These are phyloP conservation scores for Lineolata rhizophorae DNA, from an alignment of 495 filamentous ascomycete species.

Conservation along the genomic window DNA sequence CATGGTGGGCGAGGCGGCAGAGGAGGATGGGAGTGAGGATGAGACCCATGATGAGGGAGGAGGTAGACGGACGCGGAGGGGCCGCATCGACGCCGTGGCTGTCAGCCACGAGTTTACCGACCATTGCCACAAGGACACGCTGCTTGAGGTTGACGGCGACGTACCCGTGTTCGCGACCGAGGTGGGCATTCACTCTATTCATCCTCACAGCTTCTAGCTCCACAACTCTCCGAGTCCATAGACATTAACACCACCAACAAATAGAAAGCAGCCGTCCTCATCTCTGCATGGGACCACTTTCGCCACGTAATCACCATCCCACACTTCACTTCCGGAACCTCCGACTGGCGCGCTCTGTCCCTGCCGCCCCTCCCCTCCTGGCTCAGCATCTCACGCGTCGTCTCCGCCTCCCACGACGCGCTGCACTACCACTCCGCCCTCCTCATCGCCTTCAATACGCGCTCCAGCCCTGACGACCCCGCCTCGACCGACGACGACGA, in stretches of 20 bases:
- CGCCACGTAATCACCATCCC: constrained; percentile 17
- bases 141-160: constrained; percentile 22
- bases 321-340: constrained; percentile 10
- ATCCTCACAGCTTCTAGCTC: too few relatives aligned
- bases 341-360: constrained; percentile 20
- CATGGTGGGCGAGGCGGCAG: constrained; percentile 7
- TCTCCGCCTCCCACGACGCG: constrained; percentile 20
- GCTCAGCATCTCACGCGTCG: constrained; percentile 25
- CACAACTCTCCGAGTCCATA: too few relatives aligned
- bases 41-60: constrained; percentile 5
- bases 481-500: constrained; percentile 1
- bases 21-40: too few relatives aligned
- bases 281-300: constrained; percentile 28
- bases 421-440: constrained; percentile 31
- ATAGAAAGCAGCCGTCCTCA: constrained; percentile 22
- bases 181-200: too few relatives aligned
- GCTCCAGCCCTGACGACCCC: constrained; percentile 1
- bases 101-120: constrained; percentile 36
- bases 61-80: constrained; percentile 3
- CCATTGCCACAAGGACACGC: constrained; percentile 31
- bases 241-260: background rate
- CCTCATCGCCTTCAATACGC: constrained; percentile 23
- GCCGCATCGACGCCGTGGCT: constrained; percentile 23
- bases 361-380: constrained; percentile 23
- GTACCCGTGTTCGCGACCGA: constrained; percentile 28